These are phyloP conservation scores for Geotrichum aggregatum DNA, from an alignment of 1,139 yeast species.

Conservation along the genomic window DNA sequence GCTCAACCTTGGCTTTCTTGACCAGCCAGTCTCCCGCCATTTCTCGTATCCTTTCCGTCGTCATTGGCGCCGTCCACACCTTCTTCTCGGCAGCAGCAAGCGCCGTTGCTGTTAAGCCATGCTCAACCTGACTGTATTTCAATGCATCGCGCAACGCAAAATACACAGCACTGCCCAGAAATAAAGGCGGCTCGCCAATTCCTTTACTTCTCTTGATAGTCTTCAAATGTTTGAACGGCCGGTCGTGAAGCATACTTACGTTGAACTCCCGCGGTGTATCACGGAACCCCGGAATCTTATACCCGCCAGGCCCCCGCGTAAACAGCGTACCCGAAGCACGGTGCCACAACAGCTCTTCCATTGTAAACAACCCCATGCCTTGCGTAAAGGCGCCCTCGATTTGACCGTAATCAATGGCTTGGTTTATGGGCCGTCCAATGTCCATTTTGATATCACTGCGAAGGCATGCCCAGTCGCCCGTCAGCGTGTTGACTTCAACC, in stretches of 20 bases:
- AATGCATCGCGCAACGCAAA: constrained; percentile 47
- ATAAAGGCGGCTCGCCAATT: constrained; percentile 48
- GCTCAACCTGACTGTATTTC: constrained; percentile 15
- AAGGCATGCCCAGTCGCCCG: constrained; percentile 46
- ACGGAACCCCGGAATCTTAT: constrained; percentile 47
- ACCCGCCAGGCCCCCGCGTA: constrained; percentile 49
- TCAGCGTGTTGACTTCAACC: constrained; percentile 46
- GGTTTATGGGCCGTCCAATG: constrained; percentile 46
- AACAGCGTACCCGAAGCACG: constrained; percentile 41
- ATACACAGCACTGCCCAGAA: constrained; percentile 42
- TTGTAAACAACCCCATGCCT: constrained; percentile 47
- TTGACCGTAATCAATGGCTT: constrained; percentile 48
- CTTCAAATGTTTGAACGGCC: constrained; percentile 43
- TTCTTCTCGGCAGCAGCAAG: neutral
- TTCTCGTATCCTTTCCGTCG: constrained; percentile 44
- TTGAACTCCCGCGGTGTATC: constrained; percentile 45
- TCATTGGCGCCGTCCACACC: constrained; percentile 35
- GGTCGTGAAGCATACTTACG: constrained; percentile 41
- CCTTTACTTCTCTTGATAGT: constrained; percentile 46
- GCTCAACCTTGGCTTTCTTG: constrained; percentile 35
- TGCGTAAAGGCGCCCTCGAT: constrained; percentile 49
- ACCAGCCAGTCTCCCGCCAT: constrained; percentile 40
- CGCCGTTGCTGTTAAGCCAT: neutral
- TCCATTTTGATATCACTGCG: constrained; percentile 46
- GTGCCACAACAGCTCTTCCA: constrained; percentile 47